Conservation (phyloP, 1,139 yeast species). For the Sugiyamaella novakii region DNA sequence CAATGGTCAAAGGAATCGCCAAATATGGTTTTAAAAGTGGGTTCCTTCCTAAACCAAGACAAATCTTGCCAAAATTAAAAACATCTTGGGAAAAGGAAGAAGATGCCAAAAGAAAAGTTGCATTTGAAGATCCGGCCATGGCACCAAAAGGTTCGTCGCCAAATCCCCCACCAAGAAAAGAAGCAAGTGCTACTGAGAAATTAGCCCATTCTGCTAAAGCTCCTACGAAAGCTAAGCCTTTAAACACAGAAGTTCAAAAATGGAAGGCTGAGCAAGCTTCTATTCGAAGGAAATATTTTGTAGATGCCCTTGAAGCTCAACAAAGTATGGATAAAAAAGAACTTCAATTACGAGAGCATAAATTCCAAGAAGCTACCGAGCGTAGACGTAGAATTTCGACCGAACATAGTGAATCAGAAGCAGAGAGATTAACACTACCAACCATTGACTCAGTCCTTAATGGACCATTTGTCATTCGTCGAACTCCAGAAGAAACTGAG, state of each 20-base stretch:
- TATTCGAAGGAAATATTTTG: conserved; percentile 71
- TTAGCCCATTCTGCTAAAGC: conserved; percentile 54
- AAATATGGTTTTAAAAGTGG: conserved; percentile 68
- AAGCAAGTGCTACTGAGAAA: conserved; percentile 58
- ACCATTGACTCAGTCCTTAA: conserved; percentile 65
- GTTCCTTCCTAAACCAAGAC: conserved; percentile 74
- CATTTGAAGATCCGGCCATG: conserved; percentile 74
- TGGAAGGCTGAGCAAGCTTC: conserved; percentile 62
- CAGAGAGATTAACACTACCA: conserved; percentile 72
- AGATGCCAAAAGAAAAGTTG: conserved; percentile 56
- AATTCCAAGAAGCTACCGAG: conserved; percentile 39
- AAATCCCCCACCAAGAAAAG: conserved; percentile 51
- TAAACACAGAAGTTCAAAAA: conserved; percentile 52
- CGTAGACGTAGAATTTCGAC: conserved; percentile 37
- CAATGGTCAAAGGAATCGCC: conserved; percentile 53
- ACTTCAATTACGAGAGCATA: conserved; percentile 34
- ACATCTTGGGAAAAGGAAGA: conserved; percentile 39
- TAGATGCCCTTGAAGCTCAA: conserved; percentile 66
- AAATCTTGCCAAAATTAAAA: conserved; percentile 57
- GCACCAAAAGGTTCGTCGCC: conserved; percentile 71
- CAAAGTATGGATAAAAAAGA: conserved; percentile 51
- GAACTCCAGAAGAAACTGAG: conserved; percentile 67
- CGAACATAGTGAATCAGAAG: conserved; percentile 47
- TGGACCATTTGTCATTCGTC: conserved; percentile 69
- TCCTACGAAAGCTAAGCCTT: conserved; percentile 40